Evolutionary conservation across 495 filamentous ascomycete species (phyloP).

Genomic region (Terfezia claveryi): DNA sequence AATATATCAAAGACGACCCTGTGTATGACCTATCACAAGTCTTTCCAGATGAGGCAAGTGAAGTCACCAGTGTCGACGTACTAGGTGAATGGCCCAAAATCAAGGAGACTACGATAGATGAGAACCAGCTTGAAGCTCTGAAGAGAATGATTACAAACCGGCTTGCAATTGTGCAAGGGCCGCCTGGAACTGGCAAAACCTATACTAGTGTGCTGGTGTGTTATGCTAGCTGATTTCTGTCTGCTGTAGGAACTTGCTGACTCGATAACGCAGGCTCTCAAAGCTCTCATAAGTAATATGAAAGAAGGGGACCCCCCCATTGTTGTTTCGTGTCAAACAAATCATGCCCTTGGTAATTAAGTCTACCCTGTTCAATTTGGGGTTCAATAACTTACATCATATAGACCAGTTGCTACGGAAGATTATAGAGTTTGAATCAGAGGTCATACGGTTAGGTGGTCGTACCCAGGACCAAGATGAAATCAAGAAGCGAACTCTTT

Average conservation of each 20-base stretch:
- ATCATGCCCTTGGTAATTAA: conserved; percentile 44
- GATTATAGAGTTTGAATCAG: conserved; percentile 38
- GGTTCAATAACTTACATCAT: neutral
- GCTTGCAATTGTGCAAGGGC: conserved; percentile 68
- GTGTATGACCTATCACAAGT: conserved; percentile 24
- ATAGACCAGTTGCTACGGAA: conserved; percentile 55
- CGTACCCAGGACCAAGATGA: conserved; percentile 39
- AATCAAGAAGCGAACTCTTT: conserved; percentile 44
- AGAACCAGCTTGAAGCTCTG: conserved; percentile 45
- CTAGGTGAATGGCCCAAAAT: conserved; percentile 29
- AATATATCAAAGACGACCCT: conserved; percentile 28
- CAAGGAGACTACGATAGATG: conserved; percentile 35
- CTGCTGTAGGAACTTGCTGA: conserved; percentile 58
- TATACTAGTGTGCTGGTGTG: conserved; percentile 9
- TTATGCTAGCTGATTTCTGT: neutral
- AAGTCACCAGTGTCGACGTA: conserved; percentile 25
- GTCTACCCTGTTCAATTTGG: too few relatives aligned
- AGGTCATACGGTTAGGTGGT: conserved; percentile 60
- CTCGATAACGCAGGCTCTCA: conserved; percentile 32
- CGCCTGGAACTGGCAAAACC: conserved; percentile 57
- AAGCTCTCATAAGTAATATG: conserved; percentile 42
- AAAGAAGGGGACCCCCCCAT: conserved; percentile 42
- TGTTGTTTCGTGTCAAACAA: conserved; percentile 67
- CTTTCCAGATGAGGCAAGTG: neutral
- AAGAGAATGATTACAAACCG: conserved; percentile 47